Evolutionary conservation across 2,329 filamentous ascomycete species (phyloP), one percentile per base, ranked within the genome.

Genomic region (Biscogniauxia mediterranea): DNA sequence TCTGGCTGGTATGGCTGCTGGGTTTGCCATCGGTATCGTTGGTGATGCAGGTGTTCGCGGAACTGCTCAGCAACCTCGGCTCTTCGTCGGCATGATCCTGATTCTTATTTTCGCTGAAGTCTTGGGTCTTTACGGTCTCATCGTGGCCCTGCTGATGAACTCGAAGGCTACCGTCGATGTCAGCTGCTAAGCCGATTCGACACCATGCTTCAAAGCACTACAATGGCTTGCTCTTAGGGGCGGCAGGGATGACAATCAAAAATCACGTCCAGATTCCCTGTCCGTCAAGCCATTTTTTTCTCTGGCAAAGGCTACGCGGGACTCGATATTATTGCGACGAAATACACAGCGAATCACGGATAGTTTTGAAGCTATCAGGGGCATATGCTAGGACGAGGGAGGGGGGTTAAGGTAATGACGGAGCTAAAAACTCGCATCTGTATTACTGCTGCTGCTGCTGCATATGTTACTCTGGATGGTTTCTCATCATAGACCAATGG

Each of bases 51-150:
- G 91, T 89, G 91, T 95, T 63, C 87, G 91, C 75, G 91, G 91
- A 82, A 92, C 89, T 68, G 90, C 91, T 61, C 90, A 93, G 76
- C 90, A 93, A 78, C 90, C 90, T 65, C 85, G 90, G 77, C 85
- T 96, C 70, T 97, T 96, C 80, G 93, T 97, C 76, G 93, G 93
- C 81, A 97, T 97, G 93, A 96, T 97, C 80, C 80, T 97, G 77
- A 97, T 97, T 83, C 92, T 97, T 81, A 97, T 97, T 94, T 97
- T 97, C 85, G 93, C 93, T 70, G 93, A 97, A 94, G 93, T 97
- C 70, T 82, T 97, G 89, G 93, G 94, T 95, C 92, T 99, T 62
- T 99, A 99, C 83, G 95, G 95, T 78, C 86, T 99, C 74, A 99
- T 99, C 78, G 95, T 99, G 70, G 95, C 95, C 68, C 90, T 99